A percentile compares a stretch with the other conserved stretches of the same genome.
Evolutionary conservation across 2,329 filamentous ascomycete genomes (phyloP).

Genomic region (Fusarium sp.): DNA sequence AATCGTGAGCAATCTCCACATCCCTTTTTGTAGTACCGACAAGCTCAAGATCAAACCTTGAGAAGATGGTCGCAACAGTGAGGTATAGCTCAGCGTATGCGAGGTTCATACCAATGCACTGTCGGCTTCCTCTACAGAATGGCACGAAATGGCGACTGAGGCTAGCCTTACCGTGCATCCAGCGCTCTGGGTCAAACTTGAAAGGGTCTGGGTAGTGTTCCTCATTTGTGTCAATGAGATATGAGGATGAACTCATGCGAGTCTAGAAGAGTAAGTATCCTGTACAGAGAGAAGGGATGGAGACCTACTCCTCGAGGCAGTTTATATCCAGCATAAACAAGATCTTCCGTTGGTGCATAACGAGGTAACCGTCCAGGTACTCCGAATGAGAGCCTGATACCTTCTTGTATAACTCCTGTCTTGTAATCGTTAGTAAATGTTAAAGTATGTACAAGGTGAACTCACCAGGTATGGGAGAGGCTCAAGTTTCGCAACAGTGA

Average conservation of each 20-base stretch:
- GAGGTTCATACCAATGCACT: not conserved
- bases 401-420: not conserved
- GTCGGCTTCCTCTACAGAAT: not conserved
- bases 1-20: not conserved
- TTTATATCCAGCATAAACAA: not conserved
- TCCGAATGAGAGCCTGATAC: not conserved
- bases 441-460: not conserved
- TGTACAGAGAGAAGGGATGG: rapidly evolving
- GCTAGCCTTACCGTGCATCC: not conserved
- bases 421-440: not conserved
- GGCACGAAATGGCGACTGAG: not conserved
- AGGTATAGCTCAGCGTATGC: slow-evolving; percentile 1
- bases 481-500: not conserved
- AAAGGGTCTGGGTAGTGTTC: not conserved
- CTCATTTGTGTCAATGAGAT: not conserved
- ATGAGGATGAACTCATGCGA: not conserved
- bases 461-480: not conserved
- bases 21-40: not conserved
- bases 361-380: not conserved
- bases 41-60: not conserved
- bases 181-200: not conserved
- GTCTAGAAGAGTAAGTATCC: not conserved
- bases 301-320: not conserved
- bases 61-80: not conserved
- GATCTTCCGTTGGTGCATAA: not conserved